Percentiles rank a stretch among this genome's conserved stretches.
phyloP scores from a whole-genome alignment of 352 stramenopile genomes.

The Globisporangium nodosum region DNA sequence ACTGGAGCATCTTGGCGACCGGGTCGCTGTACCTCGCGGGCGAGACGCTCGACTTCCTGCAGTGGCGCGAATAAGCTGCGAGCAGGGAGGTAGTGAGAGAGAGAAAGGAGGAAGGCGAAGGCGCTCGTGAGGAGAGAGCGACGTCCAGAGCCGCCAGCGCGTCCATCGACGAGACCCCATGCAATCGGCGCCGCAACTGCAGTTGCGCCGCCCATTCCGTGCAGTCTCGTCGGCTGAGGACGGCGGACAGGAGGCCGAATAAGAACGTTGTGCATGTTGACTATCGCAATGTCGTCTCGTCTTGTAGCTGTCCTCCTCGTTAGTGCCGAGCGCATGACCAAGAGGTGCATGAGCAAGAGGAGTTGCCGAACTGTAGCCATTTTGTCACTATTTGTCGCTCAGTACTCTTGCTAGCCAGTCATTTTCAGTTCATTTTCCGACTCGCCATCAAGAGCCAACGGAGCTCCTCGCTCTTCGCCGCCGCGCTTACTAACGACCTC shows the following conservation, averaged over 20 bases:
- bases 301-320: too few species aligned
- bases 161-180: not conserved
- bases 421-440: not conserved
- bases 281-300: too few species aligned
- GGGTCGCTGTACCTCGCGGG: slow-evolving; percentile 72
- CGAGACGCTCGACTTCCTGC: slow-evolving; percentile 53
- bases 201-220: slow-evolving; percentile 4
- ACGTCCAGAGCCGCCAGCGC: not conserved
- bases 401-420: not conserved
- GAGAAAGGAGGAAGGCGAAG: not conserved
- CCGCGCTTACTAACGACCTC: not conserved
- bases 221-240: slow-evolving; percentile 1
- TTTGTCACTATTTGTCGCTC: not conserved
- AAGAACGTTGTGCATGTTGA: not conserved
- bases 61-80: slow-evolving; percentile 45
- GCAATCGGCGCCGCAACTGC: slow-evolving; percentile 2
- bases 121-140: not conserved
- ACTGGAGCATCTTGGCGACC: slow-evolving; percentile 63
- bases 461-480: too few species aligned
- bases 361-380: not conserved
- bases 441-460: not conserved
- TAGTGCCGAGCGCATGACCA: too few species aligned
- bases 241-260: not conserved
- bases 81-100: not conserved
- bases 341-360: too few species aligned